These are phyloP conservation scores for Plenodomus biglobosus DNA, from an alignment of 2,329 filamentous ascomycete genomes.

Conservation along the genomic window DNA sequence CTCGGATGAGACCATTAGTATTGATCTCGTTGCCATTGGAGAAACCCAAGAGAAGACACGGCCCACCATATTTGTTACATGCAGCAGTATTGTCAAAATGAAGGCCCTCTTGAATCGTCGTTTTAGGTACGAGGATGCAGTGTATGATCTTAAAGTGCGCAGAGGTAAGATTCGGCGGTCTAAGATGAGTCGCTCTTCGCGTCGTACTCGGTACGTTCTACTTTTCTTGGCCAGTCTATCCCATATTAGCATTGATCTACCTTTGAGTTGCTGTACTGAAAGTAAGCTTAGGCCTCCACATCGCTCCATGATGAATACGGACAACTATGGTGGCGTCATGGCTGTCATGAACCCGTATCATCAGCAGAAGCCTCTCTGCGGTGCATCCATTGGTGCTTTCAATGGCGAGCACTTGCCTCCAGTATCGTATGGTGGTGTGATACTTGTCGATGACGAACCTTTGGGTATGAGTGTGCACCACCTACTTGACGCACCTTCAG, in stretches of 20 bases:
- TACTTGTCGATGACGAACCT: slow-evolving; percentile 79
- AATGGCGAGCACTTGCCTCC: slow-evolving; percentile 83
- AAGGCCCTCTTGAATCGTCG: slow-evolving; percentile 70
- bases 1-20: slow-evolving; percentile 74
- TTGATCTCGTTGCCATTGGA: slow-evolving; percentile 74
- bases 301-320: slow-evolving; percentile 45
- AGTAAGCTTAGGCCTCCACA: slow-evolving; percentile 28
- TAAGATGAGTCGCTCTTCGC: slow-evolving; percentile 48
- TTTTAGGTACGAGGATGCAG: slow-evolving; percentile 66
- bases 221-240: too few relatives aligned
- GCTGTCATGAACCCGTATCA: slow-evolving; percentile 69
- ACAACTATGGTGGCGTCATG: slow-evolving; percentile 41
- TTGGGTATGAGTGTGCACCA: slow-evolving; percentile 98
- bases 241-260: too few relatives aligned
- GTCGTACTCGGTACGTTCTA: slow-evolving; percentile 25
- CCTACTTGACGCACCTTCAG: slow-evolving; percentile 73
- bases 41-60: slow-evolving; percentile 65
- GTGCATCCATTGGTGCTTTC: slow-evolving; percentile 91
- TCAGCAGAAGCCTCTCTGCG: slow-evolving; percentile 76
- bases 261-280: too few relatives aligned
- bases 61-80: slow-evolving; percentile 76
- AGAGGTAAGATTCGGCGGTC: slow-evolving; percentile 68
- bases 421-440: slow-evolving; percentile 85
- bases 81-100: slow-evolving; percentile 72
- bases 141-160: slow-evolving; percentile 71